Evolutionary conservation across 2,329 filamentous ascomycete species (phyloP).

Genomic region (Sporothrix brasiliensis): DNA sequence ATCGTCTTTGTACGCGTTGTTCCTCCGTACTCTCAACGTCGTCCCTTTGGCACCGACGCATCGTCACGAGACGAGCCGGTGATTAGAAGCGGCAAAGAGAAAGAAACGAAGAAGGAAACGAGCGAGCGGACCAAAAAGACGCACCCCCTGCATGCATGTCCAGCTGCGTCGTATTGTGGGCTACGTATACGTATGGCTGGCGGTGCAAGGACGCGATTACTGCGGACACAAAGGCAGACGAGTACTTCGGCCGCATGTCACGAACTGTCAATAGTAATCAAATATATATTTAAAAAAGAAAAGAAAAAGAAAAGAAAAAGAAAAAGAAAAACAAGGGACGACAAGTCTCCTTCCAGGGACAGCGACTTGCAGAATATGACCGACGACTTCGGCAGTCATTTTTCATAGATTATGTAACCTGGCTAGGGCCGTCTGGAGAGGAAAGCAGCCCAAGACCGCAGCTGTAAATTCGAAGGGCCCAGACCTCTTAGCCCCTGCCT

Average conservation of each 20-base stretch:
- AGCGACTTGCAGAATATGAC: too few relatives aligned
- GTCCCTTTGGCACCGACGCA: not conserved
- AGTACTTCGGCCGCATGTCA: not conserved
- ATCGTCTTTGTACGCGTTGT: not conserved
- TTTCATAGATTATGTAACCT: too few relatives aligned
- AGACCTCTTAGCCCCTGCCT: conserved; percentile 3
- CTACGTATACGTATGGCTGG: not conserved
- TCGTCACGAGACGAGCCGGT: not conserved
- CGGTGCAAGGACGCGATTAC: conserved; percentile 15
- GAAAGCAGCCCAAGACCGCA: not conserved
- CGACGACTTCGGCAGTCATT: too few relatives aligned
- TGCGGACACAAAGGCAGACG: not conserved
- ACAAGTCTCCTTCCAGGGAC: not conserved
- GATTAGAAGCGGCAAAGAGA: not conserved
- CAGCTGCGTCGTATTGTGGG: conserved; percentile 8
- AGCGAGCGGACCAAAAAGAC: not conserved
- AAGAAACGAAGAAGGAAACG: not conserved
- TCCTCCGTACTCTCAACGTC: not conserved
- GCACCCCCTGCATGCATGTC: conserved; percentile 16
- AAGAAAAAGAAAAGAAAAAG: too few relatives aligned
- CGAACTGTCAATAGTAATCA: not conserved
- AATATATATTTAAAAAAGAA: too few relatives aligned
- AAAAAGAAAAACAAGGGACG: not conserved
- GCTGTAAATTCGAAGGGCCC: conserved; percentile 12
- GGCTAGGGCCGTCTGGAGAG: too few relatives aligned